Evolutionary conservation across 2,329 filamentous ascomycete species (phyloP), one percentile per base, ranked within the genome.

Genomic region (Botrytis paeoniae): DNA sequence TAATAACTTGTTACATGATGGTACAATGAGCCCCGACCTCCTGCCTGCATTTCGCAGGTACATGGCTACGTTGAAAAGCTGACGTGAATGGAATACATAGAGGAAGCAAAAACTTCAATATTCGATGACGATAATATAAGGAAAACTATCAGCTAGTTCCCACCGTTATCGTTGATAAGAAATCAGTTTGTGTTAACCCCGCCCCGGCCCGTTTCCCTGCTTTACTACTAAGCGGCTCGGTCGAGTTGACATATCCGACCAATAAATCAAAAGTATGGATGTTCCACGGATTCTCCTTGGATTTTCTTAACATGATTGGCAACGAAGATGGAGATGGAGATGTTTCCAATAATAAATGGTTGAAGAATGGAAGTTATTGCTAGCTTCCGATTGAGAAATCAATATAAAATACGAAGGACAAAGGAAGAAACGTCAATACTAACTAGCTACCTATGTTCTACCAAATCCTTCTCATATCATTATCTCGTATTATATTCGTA

Each of bases 41-140:
- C 72, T 73, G 72, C 74, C 77, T 75, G 76, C 78, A 29, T 75
- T 73, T 71, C 75, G 78, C 76, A 78, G 75, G 74, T 75, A 79
- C 79, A 80, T 80, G 60, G 65, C 77, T 78, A 74, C 71, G 62
- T 71, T 32, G 22, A 65, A 48, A 57, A 41, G 37, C 68, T 64
- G 69, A 51, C 29, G 35, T 70, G 39, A 71, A 51, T 45, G 18
- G 29, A 29, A 61, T 54, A 29, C 71, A 73, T 61, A 8, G 20
- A 57, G 43, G 66, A 73, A 54, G 48, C 20, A 37, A 69, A 51
- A 71, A 20, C 20, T 35, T 65, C 45, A 57, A 71, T 35, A 65
- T n/a, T 66, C 35, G 61, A 65, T 64, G 59, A 71, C 35, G 69
- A 54, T 65, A 45, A 64, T 71, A 64, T 71, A 32, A 57, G 48